Base-by-base conservation (phyloP, 2,329 filamentous ascomycete species). In the Colletotrichum aenigma region DNA sequence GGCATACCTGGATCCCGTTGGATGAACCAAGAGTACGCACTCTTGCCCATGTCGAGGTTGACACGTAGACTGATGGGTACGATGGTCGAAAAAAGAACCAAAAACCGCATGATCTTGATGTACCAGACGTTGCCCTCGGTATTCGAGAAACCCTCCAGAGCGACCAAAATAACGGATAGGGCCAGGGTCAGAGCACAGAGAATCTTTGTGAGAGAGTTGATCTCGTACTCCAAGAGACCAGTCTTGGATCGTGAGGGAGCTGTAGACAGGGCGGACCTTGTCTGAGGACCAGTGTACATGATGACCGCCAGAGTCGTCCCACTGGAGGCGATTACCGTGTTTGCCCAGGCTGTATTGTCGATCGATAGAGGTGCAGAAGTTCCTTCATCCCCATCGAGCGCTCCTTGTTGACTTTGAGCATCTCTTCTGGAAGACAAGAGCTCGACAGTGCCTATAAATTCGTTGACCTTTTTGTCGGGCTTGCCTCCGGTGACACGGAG, bases 71-170 rank as follows among this genome's bases (percentile, higher is more conserved):
- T 98, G 84, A 99, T 98, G 2, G 97, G 97, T 30, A 99, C 97
- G 81, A 99, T 99, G 0, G 96, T 98, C n/a, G 96, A 98, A 87
- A 99, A 99, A 1, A 99, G 89, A 76, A 99, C 97, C 77, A 99
- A 87, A 83, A 98, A 99, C n/a, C 96, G 93, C 93, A 98, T 97
- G 80, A 98, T 98, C 78, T 97, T 96, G 79, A 98, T 93, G 84
- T 98, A 99, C 97, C 97, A 99, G 28, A 91, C 87, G 70, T 91
- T 91, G 24, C 90, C 91, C 70, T 92, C 88, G 3, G 91, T 91
- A 78, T 88, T 91, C 62, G 93, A 89, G 78, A 98, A 97, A 0
- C 95, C 94, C 83, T 98, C 93, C 3, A 98, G 86, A 0, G 95
- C 96, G 7, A 99, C 97, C 10, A 99, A 90, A 56, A 98, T 90